Evolutionary conservation across 345 rosid genomes (phyloP).

Genomic region (Zanthoxylum bungeanum): DNA sequence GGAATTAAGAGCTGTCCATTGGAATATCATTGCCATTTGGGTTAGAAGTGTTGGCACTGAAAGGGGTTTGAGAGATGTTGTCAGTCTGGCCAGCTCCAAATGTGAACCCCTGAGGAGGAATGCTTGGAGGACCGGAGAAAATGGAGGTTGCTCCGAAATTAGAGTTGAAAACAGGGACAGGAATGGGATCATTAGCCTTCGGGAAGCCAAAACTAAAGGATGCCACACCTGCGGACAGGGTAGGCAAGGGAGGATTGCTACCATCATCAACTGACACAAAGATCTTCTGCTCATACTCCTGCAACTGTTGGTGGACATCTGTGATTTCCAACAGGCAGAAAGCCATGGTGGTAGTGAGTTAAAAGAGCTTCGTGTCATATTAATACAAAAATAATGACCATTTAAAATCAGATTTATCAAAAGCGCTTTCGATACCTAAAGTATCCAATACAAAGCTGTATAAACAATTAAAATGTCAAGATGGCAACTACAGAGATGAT

Average conservation of each 20-base stretch:
- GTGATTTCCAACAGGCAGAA: slow-evolving; percentile 12
- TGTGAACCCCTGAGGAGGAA: slow-evolving; percentile 61
- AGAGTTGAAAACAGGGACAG: slow-evolving; percentile 49
- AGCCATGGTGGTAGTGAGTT: background rate
- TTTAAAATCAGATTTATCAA: background rate
- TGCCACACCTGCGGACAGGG: slow-evolving; percentile 32
- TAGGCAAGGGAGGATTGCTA: slow-evolving; percentile 24
- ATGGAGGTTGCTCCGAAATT: slow-evolving; percentile 44
- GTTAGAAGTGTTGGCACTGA: too few relatives aligned
- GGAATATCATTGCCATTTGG: slow-evolving; percentile 53
- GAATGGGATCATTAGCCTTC: slow-evolving; percentile 44
- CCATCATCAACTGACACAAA: slow-evolving; percentile 38
- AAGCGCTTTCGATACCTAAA: background rate
- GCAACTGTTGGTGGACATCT: slow-evolving; percentile 61
- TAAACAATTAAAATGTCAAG: background rate
- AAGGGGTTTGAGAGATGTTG: slow-evolving; percentile 20
- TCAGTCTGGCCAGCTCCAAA: slow-evolving; percentile 60
- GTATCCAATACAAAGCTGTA: too few relatives aligned
- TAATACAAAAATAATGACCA: background rate
- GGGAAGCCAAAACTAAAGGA: slow-evolving; percentile 68
- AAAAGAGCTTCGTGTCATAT: background rate
- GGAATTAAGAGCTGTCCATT: slow-evolving; percentile 64
- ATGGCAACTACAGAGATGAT: background rate
- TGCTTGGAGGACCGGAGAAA: slow-evolving; percentile 38
- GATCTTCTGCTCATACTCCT: slow-evolving; percentile 49